Evolutionary conservation across 805 yeast species (phyloP).

Genomic region (Yamadazyma scolyti): DNA sequence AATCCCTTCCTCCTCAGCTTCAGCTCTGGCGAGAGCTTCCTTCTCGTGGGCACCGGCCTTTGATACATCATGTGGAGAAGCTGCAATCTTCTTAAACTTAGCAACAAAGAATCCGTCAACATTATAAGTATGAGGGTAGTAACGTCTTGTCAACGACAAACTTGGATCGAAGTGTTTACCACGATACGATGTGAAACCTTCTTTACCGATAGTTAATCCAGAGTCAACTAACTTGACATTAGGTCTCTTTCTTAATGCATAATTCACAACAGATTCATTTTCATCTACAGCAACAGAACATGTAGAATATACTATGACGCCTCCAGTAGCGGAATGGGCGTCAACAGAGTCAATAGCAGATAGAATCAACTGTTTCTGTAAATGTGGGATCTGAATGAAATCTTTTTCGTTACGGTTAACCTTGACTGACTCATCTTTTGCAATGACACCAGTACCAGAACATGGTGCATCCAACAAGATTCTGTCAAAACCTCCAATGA

Average conservation of each 20-base stretch:
- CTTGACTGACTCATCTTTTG: constrained; percentile 94
- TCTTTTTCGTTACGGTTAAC: constrained; percentile 93
- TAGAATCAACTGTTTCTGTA: constrained; percentile 88
- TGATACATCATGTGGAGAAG: constrained; percentile 80
- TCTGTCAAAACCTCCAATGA: constrained; percentile 97
- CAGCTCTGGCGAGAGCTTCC: constrained; percentile 76
- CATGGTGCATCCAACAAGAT: constrained; percentile 97
- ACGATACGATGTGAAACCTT: constrained; percentile 89
- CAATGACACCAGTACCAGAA: constrained; percentile 99
- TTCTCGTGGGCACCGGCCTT: constrained; percentile 88
- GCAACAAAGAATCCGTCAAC: constrained; percentile 99
- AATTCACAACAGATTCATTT: constrained; percentile 98
- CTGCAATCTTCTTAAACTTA: constrained; percentile 84
- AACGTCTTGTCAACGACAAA: constrained; percentile 81
- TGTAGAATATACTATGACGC: constrained; percentile 92
- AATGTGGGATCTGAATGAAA: constrained; percentile 92
- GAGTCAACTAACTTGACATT: constrained; percentile 93
- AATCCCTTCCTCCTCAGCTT: constrained; percentile 75
- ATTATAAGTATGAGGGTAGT: constrained; percentile 97
- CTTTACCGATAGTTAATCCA: constrained; percentile 90
- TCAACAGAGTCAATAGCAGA: constrained; percentile 98
- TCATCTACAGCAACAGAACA: constrained; percentile 98
- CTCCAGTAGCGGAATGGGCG: constrained; percentile 88
- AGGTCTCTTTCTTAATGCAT: constrained; percentile 93
- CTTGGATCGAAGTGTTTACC: constrained; percentile 86